phyloP scores from a whole-genome alignment of 371 early-diverging fungal species.

The Choanephora cucurbitarum region DNA sequence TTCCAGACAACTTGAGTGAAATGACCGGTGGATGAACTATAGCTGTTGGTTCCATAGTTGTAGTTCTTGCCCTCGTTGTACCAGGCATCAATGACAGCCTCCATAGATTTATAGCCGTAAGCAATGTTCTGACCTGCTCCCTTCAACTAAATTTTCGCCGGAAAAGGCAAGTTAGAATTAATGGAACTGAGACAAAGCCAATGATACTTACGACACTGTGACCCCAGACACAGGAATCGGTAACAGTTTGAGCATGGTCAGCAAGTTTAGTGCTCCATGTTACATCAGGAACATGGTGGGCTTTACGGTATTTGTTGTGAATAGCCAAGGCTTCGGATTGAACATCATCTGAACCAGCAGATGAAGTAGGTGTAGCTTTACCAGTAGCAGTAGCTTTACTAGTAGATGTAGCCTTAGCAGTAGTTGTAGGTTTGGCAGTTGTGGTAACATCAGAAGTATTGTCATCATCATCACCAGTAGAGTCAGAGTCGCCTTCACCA shows the following conservation, averaged over 20 bases:
- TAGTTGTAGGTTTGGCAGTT: no score
- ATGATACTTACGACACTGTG: constrained; percentile 33
- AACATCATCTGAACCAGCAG: neutral
- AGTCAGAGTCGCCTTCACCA: no score
- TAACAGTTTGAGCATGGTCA: constrained; percentile 43
- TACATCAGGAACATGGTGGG: constrained; percentile 43
- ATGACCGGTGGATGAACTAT: constrained; percentile 28
- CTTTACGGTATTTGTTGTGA: constrained; percentile 51
- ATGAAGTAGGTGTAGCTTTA: neutral
- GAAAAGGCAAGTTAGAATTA: neutral
- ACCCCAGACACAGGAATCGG: constrained; percentile 41
- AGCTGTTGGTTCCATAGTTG: constrained; percentile 28
- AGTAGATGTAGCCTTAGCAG: neutral
- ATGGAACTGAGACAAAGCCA: neutral
- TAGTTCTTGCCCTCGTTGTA: constrained; percentile 39
- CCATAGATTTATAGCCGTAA: constrained; percentile 34
- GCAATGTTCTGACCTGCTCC: constrained; percentile 47
- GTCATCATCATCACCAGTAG: no score
- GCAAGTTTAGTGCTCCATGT: constrained; percentile 47
- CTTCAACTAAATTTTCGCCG: neutral
- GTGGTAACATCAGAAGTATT: no score
- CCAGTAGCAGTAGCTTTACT: neutral
- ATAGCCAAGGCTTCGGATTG: constrained; percentile 22
- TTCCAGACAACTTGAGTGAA: constrained; percentile 53
- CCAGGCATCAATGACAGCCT: constrained; percentile 31